Evolutionary conservation across 495 filamentous ascomycete genomes (phyloP).

Genomic region (Clavariopsis aquatica): DNA sequence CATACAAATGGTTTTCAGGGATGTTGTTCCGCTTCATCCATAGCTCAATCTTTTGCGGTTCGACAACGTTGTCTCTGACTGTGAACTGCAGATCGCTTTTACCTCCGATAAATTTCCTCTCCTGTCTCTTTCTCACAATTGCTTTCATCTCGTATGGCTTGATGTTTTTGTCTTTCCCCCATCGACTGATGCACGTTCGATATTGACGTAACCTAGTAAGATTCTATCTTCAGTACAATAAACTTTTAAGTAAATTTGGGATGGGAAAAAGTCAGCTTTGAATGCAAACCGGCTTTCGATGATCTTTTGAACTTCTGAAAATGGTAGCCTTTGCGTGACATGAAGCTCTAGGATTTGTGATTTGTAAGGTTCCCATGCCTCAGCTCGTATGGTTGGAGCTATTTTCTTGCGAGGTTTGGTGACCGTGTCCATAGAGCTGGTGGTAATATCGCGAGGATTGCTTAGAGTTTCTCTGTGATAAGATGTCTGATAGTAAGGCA

Average conservation of each 20-base stretch:
- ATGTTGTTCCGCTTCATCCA: conserved; percentile 33
- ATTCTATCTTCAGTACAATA: not conserved
- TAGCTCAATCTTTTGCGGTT: conserved; percentile 30
- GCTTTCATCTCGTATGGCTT: conserved; percentile 42
- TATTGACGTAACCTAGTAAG: conserved; percentile 33
- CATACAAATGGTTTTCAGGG: conserved; percentile 19
- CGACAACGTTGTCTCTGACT: conserved; percentile 28
- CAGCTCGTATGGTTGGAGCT: conserved; percentile 27
- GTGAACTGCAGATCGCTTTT: conserved; percentile 20
- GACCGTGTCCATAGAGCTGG: conserved; percentile 26
- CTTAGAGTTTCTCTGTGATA: conserved; percentile 7
- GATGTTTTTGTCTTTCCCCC: conserved; percentile 41
- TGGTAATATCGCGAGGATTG: conserved; percentile 10
- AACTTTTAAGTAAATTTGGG: not conserved
- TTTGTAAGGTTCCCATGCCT: conserved; percentile 35
- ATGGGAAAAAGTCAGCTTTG: conserved; percentile 26
- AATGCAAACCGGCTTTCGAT: conserved; percentile 28
- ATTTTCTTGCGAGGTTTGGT: conserved; percentile 31
- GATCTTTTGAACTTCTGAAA: conserved; percentile 24
- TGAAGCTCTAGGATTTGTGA: conserved; percentile 31
- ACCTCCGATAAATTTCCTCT: conserved; percentile 31
- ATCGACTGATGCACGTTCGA: conserved; percentile 38
- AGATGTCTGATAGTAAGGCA: conserved; percentile 1
- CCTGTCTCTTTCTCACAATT: conserved; percentile 39
- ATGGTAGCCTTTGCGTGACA: conserved; percentile 23